A percentile compares a stretch with the other conserved stretches of the same genome.
Evolutionary conservation across 768 basidiomycete species (phyloP).

Genomic region (Kwoniella dejecticola): DNA sequence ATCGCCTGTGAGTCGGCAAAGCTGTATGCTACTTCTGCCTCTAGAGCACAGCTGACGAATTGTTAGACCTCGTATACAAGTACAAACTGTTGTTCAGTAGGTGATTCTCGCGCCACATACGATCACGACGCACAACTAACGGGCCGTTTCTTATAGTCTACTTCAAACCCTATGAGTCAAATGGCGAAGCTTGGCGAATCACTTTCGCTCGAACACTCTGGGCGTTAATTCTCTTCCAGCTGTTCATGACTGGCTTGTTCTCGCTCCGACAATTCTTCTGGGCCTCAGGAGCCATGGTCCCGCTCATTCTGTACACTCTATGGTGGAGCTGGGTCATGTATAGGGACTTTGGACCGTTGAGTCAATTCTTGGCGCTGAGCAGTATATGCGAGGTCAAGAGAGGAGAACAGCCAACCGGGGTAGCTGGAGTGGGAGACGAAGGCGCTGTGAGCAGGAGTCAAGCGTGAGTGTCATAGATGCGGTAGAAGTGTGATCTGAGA

Average conservation of each 20-base stretch:
- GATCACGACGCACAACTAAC: neutral
- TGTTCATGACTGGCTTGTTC: constrained; percentile 98
- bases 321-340: constrained; percentile 80
- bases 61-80: constrained; percentile 83
- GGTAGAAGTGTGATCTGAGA: neutral
- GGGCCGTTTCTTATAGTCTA: constrained; percentile 67
- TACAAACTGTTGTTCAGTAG: constrained; percentile 92
- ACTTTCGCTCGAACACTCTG: constrained; percentile 89
- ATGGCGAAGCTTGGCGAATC: constrained; percentile 96
- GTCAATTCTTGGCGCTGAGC: constrained; percentile 79
- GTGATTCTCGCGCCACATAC: constrained; percentile 43
- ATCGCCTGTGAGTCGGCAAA: constrained; percentile 63
- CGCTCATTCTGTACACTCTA: constrained; percentile 73
- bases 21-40: neutral
- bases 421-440: constrained; percentile 71
- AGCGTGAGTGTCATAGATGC: no score
- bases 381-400: constrained; percentile 75
- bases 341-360: constrained; percentile 69
- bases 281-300: constrained; percentile 67
- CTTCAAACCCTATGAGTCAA: constrained; percentile 97
- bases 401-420: constrained; percentile 80
- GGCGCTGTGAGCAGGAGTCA: constrained; percentile 88
- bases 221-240: constrained; percentile 87
- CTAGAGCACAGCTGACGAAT: neutral
- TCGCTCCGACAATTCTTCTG: constrained; percentile 66